Evolutionary conservation across 2,329 filamentous ascomycete species (phyloP), one percentile per base, ranked within the genome.

Genomic region (Botrytis elliptica): DNA sequence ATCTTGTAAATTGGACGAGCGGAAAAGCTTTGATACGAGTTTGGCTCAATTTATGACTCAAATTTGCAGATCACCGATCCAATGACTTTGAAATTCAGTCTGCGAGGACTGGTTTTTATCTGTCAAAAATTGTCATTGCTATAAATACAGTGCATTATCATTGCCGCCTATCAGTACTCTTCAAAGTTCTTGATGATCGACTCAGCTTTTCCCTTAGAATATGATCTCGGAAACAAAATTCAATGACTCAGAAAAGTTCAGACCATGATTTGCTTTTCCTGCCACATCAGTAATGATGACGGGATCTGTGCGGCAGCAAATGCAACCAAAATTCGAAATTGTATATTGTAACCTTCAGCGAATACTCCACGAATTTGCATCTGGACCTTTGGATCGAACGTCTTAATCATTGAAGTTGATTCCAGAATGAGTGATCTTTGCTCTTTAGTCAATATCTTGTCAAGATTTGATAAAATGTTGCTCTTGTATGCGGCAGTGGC

Each of bases 241-340:
- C 46, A 49, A 49, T 25, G 22, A 12, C 22, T 12, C 46, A 25
- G 46, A 25, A 25, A 55, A 55, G 12, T 16, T 55, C n/a, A 66
- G 14, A 66, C 63, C 25, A n/a, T 8, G 42, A 66, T 66, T 20
- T 44, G 63, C 14, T 66, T 66, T 25, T 66, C 42, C 63, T 66
- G 63, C 42, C 63, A 66, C 63, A 66, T 66, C 25, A 66, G 40
- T 20, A 66, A 25, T 10, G 63, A 66, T 46, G 63, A 66, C 33
- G 63, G 63, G 29, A 66, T 66, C 25, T 66, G 63, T 25, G 63
- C 63, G 5, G 63, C 63, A 20, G 63, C 63, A 33, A 66, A 66
- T 25, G 20, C 63, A 29, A 66, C n/a, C 42, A 66, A 66, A 14
- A 66, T 66, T 66, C 33, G 20, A 29, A 66, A 66, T n/a, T 66